These are phyloP conservation scores for Crithidia thermophila DNA, from an alignment of 208 protist species.

Conservation along the genomic window DNA sequence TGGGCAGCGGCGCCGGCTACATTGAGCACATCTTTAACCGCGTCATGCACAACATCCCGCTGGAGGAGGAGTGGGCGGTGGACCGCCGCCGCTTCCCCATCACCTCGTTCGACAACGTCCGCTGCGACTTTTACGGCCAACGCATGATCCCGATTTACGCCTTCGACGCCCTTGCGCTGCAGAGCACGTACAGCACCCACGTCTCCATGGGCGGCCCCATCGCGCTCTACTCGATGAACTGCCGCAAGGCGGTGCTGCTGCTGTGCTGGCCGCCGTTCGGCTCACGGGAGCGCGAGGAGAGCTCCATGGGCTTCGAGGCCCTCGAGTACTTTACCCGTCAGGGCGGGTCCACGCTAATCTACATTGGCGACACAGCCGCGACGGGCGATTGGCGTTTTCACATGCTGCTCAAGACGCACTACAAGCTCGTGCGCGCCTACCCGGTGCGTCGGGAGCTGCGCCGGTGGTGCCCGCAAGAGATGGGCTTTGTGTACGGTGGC, in stretches of 20 bases:
- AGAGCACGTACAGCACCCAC: constrained; percentile 78
- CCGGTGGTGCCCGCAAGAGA: constrained; percentile 86
- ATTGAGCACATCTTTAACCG: constrained; percentile 91
- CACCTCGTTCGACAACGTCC: constrained; percentile 74
- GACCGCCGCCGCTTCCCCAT: constrained; percentile 33
- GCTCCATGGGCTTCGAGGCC: constrained; percentile 91
- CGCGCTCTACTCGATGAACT: constrained; percentile 73
- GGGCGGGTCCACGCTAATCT: constrained; percentile 82
- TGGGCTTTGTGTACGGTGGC: constrained; percentile 89
- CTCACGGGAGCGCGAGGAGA: constrained; percentile 84
- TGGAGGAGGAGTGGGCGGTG: constrained; percentile 39
- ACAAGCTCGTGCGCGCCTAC: constrained; percentile 82
- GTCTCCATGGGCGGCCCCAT: constrained; percentile 82
- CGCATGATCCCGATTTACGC: constrained; percentile 70
- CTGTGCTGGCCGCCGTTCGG: constrained; percentile 92
- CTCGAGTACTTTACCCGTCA: constrained; percentile 82
- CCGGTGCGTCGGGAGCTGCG: constrained; percentile 84
- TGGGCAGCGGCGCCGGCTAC: constrained; percentile 86
- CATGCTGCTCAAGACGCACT: constrained; percentile 80
- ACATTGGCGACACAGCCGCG: constrained; percentile 86
- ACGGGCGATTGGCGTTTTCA: constrained; percentile 92
- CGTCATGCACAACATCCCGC: constrained; percentile 59
- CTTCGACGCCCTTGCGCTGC: constrained; percentile 81
- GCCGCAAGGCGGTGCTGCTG: constrained; percentile 68
- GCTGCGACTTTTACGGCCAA: constrained; percentile 50